Base-by-base conservation (phyloP, 139 green algal species). In the Desmodesmus armatus region DNA sequence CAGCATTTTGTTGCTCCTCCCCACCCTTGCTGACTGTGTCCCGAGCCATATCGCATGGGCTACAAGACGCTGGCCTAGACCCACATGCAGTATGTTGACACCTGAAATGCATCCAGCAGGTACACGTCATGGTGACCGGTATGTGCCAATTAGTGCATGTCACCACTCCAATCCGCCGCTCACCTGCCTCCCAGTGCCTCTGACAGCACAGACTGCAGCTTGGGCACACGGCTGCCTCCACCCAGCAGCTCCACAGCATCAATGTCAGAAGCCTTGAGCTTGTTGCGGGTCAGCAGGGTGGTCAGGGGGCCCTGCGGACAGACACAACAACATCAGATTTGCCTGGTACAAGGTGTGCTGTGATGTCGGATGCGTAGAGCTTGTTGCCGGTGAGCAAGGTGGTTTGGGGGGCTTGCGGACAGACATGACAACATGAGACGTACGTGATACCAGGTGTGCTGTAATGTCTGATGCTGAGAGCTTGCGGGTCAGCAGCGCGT, bases 221-320 rank as follows among this genome's bases (percentile, higher is more conserved):
- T 84, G 0, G 97, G 97, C 31, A 99, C 92, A 35, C 97, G 92
- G 29, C 91, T 94, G 49, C 94, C 95, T 23, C 97, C 97, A 9
- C 97, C 97, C 39, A 99, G 82, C 73, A 99, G 89, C 91, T 99
- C 95, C 51, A 99, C 90, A 13, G 91, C 90, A 39, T 89, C 81
- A 0, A 99, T n/a, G 69, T 97, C 89, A 13, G 88, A 91, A 9
- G 86, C 49, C 1, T 90, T 92, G 19, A 98, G 44, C 39, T 90
- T 90, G 80, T 94, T 89, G 74, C 96, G 92, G 73, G 89, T 78
- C 75, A 99, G 78, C 23, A 98, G 80, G 37, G 81, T 82, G 35
- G 66, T 69, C 43, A 98, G 69, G 2, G 95, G 95, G 25, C 40
- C 78, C 78, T 84, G 78, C 55, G 55, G 51, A 72, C 63, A 43